Evolutionary conservation across 345 rosid genomes (phyloP).

Genomic region (Hibiscus tridactylites): DNA sequence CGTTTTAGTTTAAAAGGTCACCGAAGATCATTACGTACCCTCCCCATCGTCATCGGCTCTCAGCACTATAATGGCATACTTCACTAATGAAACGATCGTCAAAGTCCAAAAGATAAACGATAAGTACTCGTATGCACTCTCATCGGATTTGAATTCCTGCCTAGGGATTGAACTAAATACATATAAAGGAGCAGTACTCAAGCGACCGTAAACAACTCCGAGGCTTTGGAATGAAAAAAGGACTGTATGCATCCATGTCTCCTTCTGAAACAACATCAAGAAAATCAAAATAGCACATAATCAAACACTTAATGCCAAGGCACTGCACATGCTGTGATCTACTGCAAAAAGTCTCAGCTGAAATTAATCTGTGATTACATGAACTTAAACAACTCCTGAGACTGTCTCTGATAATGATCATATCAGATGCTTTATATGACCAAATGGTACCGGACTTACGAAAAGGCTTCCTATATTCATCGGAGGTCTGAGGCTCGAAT

Average conservation of each 20-base stretch:
- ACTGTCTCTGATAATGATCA: neutral
- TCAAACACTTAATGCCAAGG: neutral
- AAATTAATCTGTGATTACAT: neutral
- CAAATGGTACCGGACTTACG: no score
- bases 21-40: conserved; percentile 25
- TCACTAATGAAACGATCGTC: conserved; percentile 39
- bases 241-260: conserved; percentile 42
- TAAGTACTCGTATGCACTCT: conserved; percentile 36
- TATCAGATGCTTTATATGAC: neutral
- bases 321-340: neutral
- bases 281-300: neutral
- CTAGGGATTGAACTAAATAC: conserved; percentile 37
- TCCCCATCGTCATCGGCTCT: conserved; percentile 56
- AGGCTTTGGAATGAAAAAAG: conserved; percentile 46
- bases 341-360: neutral
- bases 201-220: conserved; percentile 53
- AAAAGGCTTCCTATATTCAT: no score
- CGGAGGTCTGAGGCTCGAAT: no score
- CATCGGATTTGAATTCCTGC: conserved; percentile 27
- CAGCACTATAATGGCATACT: conserved; percentile 47
- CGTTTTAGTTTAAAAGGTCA: neutral
- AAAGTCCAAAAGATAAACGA: conserved; percentile 63
- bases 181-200: conserved; percentile 52
- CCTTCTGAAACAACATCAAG: conserved; percentile 11
- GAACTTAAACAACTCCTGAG: neutral